A percentile compares a stretch with the other conserved stretches of the same genome.
Conservation (phyloP, 441 rosid genomes). For the Adansonia rubrostipa region DNA sequence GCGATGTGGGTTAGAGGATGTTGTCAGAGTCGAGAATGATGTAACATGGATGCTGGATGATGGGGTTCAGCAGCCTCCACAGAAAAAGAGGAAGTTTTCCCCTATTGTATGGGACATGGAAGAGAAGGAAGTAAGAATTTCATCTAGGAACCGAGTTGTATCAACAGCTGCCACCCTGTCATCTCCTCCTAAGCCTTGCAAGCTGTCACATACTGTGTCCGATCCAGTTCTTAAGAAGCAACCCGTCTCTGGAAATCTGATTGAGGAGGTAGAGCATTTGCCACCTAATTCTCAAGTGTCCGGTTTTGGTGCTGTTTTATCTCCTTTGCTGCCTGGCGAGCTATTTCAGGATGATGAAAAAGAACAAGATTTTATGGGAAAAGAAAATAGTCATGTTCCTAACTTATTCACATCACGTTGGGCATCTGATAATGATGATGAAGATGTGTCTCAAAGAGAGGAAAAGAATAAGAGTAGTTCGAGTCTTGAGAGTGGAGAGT, state of each 20-base stretch:
- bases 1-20: conserved; percentile 27
- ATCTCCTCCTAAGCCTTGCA: conserved; percentile 23
- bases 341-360: conserved; percentile 27
- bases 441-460: conserved; percentile 32
- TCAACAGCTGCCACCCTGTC: conserved; percentile 16
- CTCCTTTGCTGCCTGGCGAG: conserved; percentile 27
- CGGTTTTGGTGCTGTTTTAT: conserved; percentile 6
- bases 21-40: conserved; percentile 27
- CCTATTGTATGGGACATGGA: conserved; percentile 46
- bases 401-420: conserved; percentile 68
- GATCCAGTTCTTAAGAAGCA: conserved; percentile 31
- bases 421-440: conserved; percentile 61
- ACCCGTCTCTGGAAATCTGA: conserved; percentile 6
- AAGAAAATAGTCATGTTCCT: conserved; percentile 47
- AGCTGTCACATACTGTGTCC: conserved; percentile 1
- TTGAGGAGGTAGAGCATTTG: conserved; percentile 26
- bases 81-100: conserved; percentile 70
- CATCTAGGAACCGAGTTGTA: conserved; percentile 35
- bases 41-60: conserved; percentile 29
- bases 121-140: conserved; percentile 36
- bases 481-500: conserved; percentile 53
- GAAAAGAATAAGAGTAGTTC: conserved; percentile 27
- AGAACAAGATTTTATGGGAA: conserved; percentile 37
- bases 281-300: conserved; percentile 18
- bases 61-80: conserved; percentile 43